Evolutionary conservation across 768 basidiomycete genomes (phyloP).

Genomic region (Leccinum fibrillosum): DNA sequence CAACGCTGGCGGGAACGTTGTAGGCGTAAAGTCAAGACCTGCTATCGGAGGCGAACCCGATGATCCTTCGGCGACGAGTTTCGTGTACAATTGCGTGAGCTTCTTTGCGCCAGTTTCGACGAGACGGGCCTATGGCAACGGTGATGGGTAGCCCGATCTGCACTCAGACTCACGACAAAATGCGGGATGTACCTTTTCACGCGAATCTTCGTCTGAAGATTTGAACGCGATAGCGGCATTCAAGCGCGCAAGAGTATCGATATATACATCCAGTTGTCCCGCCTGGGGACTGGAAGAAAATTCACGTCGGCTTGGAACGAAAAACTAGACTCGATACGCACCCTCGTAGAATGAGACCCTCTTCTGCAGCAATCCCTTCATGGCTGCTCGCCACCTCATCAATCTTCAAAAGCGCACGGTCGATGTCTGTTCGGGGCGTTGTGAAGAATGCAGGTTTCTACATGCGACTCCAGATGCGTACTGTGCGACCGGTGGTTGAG

Average conservation of each 20-base stretch:
- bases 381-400: conserved; percentile 74
- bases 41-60: conserved; percentile 68
- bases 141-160: not conserved
- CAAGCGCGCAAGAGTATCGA: conserved; percentile 69
- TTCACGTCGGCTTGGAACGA: not conserved
- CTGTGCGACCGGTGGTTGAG: conserved; percentile 71
- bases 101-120: conserved; percentile 84
- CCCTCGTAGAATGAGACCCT: conserved; percentile 78
- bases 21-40: conserved; percentile 51
- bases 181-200: conserved; percentile 44
- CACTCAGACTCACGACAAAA: not conserved
- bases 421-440: conserved; percentile 57
- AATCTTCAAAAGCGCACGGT: conserved; percentile 72
- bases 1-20: conserved; percentile 53
- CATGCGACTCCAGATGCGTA: conserved; percentile 34
- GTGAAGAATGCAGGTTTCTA: not conserved
- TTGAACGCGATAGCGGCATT: conserved; percentile 81
- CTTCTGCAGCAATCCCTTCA: conserved; percentile 73
- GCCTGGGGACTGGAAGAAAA: conserved; percentile 57
- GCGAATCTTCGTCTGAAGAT: conserved; percentile 50
- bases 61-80: conserved; percentile 82
- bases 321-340: conserved; percentile 25
- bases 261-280: conserved; percentile 61
- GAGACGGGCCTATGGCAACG: conserved; percentile 52
- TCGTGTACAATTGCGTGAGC: conserved; percentile 78